phyloP scores from a whole-genome alignment of 2,329 filamentous ascomycete species.

The Cordyceps cicadae region DNA sequence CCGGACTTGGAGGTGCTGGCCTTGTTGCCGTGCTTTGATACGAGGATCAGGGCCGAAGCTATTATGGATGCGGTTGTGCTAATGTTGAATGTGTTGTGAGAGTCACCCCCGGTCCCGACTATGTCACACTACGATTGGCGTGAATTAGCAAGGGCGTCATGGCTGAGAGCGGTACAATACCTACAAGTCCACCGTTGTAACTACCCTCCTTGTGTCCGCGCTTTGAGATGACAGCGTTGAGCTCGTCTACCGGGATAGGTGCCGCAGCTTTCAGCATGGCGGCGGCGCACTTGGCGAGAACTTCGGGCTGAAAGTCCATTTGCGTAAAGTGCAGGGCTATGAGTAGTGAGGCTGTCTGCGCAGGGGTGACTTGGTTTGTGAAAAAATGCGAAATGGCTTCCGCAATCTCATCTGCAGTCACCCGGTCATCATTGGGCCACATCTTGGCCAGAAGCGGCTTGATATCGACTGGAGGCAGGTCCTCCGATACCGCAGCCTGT shows the following conservation, averaged over 20 bases:
- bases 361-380: constrained; percentile 77
- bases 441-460: constrained; percentile 65
- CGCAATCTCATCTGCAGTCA: constrained; percentile 75
- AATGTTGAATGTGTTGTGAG: constrained; percentile 97
- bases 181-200: constrained; percentile 77
- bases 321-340: constrained; percentile 89
- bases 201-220: constrained; percentile 58
- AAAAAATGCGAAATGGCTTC: constrained; percentile 88
- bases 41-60: constrained; percentile 72
- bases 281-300: constrained; percentile 75
- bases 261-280: constrained; percentile 78
- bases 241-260: constrained; percentile 55
- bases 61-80: constrained; percentile 91
- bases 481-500: constrained; percentile 20
- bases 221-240: constrained; percentile 53
- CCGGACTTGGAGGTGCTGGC: constrained; percentile 93
- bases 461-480: constrained; percentile 44
- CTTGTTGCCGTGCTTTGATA: constrained; percentile 93
- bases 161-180: constrained; percentile 21
- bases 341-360: constrained; percentile 78
- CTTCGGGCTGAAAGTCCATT: constrained; percentile 73
- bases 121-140: constrained; percentile 63
- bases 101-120: constrained; percentile 92
- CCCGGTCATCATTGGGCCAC: constrained; percentile 50
- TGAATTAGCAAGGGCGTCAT: constrained; percentile 9